Percentiles rank a stretch among this genome's conserved stretches.
Evolutionary conservation across 2,329 filamentous ascomycete genomes (phyloP).

Genomic region (Colletotrichum aenigma): DNA sequence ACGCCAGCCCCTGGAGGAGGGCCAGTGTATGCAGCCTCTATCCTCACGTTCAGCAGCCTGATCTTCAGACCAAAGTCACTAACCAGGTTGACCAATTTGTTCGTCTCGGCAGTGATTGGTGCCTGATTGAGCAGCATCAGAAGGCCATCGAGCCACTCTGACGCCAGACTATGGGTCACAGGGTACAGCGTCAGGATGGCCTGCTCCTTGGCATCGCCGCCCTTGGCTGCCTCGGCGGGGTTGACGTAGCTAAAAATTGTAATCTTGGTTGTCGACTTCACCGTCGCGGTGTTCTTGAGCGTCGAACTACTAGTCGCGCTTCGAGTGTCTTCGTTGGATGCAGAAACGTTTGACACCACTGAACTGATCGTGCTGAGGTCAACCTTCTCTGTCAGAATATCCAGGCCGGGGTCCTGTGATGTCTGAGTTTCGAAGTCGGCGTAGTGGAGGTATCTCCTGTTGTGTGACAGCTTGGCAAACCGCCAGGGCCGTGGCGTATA

Average conservation of each 20-base stretch:
- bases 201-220: constrained; percentile 61
- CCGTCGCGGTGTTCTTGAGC: constrained; percentile 37
- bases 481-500: constrained; percentile 69
- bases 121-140: constrained; percentile 94
- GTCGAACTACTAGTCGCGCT: constrained; percentile 48
- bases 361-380: constrained; percentile 89
- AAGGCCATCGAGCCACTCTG: constrained; percentile 95
- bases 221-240: constrained; percentile 39
- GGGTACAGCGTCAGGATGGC: constrained; percentile 85
- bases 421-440: constrained; percentile 77
- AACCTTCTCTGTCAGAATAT: constrained; percentile 78
- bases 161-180: constrained; percentile 79
- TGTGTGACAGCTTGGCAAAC: constrained; percentile 88
- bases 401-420: constrained; percentile 70
- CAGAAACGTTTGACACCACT: constrained; percentile 90
- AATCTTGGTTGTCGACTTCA: constrained; percentile 77
- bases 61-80: constrained; percentile 93
- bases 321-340: constrained; percentile 57
- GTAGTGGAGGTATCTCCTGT: constrained; percentile 88
- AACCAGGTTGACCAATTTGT: constrained; percentile 84
- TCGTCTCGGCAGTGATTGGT: constrained; percentile 96
- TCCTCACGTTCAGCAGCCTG: constrained; percentile 85
- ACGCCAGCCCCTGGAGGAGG: constrained; percentile 72
- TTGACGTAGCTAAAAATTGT: constrained; percentile 80
- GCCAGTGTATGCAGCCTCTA: constrained; percentile 76